Evolutionary conservation across 352 stramenopile genomes (phyloP).

Genomic region (Phytophthora constricta): DNA sequence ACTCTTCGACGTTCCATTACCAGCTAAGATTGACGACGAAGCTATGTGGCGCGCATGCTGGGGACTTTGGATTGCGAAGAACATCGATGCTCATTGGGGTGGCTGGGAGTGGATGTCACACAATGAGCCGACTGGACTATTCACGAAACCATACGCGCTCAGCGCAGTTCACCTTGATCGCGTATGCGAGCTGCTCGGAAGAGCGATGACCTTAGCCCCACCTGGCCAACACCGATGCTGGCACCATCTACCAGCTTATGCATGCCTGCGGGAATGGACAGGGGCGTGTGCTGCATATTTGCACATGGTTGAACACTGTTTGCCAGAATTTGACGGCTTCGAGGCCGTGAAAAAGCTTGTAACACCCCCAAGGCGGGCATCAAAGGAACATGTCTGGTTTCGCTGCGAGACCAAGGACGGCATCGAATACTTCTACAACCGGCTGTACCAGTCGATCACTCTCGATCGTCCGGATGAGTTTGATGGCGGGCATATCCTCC

Average conservation of each 20-base stretch:
- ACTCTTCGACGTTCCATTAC: constrained; percentile 55
- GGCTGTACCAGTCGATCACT: constrained; percentile 48
- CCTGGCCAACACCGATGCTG: constrained; percentile 49
- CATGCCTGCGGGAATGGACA: constrained; percentile 56
- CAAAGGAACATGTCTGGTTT: constrained; percentile 73
- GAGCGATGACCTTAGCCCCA: constrained; percentile 19
- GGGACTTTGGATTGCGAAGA: constrained; percentile 80
- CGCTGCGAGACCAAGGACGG: constrained; percentile 49
- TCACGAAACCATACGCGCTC: constrained; percentile 76
- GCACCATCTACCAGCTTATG: constrained; percentile 64
- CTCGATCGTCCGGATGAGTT: constrained; percentile 60
- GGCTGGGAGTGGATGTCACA: constrained; percentile 72
- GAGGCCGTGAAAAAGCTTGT: constrained; percentile 52
- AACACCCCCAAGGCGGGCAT: constrained; percentile 51
- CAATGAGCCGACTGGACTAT: constrained; percentile 69
- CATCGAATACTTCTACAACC: constrained; percentile 74
- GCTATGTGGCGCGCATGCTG: constrained; percentile 56
- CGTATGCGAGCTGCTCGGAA: constrained; percentile 40
- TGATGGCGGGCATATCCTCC: constrained; percentile 44
- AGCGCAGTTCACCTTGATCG: constrained; percentile 45
- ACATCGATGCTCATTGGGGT: constrained; percentile 67
- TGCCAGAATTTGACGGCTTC: constrained; percentile 50
- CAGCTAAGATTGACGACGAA: constrained; percentile 27
- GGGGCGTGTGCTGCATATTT: constrained; percentile 56
- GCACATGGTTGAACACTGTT: constrained; percentile 61